Evolutionary conservation across 2,329 filamentous ascomycete species (phyloP).

Genomic region (Penicillium freii): DNA sequence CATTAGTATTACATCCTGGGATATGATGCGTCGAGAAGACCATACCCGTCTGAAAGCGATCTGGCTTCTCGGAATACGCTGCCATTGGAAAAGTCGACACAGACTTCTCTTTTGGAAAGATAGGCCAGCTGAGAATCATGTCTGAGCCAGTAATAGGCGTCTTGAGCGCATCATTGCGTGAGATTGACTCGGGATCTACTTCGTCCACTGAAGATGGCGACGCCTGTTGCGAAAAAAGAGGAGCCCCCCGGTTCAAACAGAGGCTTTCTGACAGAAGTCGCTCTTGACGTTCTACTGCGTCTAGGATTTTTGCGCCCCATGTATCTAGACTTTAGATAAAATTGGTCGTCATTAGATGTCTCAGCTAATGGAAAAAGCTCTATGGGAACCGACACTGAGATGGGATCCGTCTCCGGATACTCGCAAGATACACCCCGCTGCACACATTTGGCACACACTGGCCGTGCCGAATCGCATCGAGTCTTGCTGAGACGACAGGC

Average conservation of each 20-base stretch:
- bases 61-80: conserved; percentile 25
- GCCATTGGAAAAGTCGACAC: conserved; percentile 24
- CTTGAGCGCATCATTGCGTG: conserved; percentile 26
- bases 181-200: conserved; percentile 25
- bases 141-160: conserved; percentile 29
- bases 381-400: conserved; percentile 24
- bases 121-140: conserved; percentile 29
- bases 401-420: conserved; percentile 26
- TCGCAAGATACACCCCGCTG: conserved; percentile 25
- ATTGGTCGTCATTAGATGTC: conserved; percentile 11
- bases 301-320: conserved; percentile 25
- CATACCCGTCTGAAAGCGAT: conserved; percentile 20
- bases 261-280: conserved; percentile 20
- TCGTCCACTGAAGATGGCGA: conserved; percentile 19
- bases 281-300: conserved; percentile 27
- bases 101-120: conserved; percentile 25
- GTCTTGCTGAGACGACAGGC: conserved; percentile 28
- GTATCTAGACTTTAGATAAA: conserved; percentile 21
- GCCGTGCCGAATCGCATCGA: conserved; percentile 26
- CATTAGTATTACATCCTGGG: not conserved
- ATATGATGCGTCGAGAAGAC: not conserved
- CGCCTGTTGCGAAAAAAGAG: conserved; percentile 9
- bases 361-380: conserved; percentile 8
- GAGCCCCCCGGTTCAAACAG: not conserved
- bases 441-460: conserved; percentile 26